Conservation (phyloP, 78 protist genomes). For the Guillardia theta region DNA sequence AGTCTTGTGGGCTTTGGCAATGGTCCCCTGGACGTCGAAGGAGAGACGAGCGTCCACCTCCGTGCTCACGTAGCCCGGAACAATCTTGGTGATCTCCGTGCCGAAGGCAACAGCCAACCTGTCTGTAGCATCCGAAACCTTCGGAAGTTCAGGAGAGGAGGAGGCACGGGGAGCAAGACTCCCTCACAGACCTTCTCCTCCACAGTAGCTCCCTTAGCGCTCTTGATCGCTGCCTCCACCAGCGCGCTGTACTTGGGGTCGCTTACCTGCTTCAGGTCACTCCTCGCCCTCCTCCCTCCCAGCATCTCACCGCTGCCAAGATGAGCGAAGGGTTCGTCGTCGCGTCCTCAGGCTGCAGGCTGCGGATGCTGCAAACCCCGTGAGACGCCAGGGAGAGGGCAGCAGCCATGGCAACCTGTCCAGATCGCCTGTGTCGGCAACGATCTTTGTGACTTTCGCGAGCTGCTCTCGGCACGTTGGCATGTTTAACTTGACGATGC, state of each 20-base stretch:
- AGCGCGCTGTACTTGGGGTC: slow-evolving; percentile 67
- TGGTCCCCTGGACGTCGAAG: slow-evolving; percentile 81
- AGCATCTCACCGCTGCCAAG: slow-evolving; percentile 83
- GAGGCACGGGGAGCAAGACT: neutral
- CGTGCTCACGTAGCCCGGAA: slow-evolving; percentile 94
- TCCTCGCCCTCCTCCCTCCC: too few relatives aligned
- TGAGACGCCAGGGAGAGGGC: neutral
- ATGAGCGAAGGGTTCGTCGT: slow-evolving; percentile 97
- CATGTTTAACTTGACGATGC: neutral
- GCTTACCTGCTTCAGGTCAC: too few relatives aligned
- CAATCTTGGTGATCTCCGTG: slow-evolving; percentile 88
- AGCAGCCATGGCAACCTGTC: neutral
- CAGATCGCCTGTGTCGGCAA: slow-evolving; percentile 6
- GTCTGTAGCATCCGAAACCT: neutral
- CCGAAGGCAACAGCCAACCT: slow-evolving; percentile 84
- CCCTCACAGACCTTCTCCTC: slow-evolving; percentile 49
- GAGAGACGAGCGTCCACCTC: slow-evolving; percentile 94
- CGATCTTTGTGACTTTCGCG: neutral
- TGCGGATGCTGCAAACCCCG: neutral
- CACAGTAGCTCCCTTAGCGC: slow-evolving; percentile 55
- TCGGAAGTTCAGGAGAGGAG: neutral
- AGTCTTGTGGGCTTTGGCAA: slow-evolving; percentile 76
- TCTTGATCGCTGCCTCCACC: slow-evolving; percentile 78
- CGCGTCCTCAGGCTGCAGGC: slow-evolving; percentile 80
- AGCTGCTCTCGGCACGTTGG: neutral